Conservation (phyloP, 371 early-diverging fungal genomes). For the Syncephalastrum contaminatum region DNA sequence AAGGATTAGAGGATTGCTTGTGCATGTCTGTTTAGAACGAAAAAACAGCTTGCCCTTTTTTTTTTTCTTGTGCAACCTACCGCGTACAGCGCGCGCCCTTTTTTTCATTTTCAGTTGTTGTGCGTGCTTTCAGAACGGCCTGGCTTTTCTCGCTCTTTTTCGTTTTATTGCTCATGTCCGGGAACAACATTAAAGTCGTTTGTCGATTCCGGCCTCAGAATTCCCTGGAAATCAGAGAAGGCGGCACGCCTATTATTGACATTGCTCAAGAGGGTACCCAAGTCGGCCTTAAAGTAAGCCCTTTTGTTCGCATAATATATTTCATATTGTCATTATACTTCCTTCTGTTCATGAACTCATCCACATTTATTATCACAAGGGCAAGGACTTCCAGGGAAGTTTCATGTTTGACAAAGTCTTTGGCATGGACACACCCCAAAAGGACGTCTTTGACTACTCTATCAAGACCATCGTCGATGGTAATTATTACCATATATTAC, state of each 20-base stretch:
- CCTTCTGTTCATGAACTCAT: background rate
- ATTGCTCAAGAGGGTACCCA: constrained; percentile 81
- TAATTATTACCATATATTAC: constrained; percentile 20
- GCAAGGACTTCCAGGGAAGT: constrained; percentile 76
- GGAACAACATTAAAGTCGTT: constrained; percentile 94
- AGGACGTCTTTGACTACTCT: constrained; percentile 86
- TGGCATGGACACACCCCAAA: constrained; percentile 79
- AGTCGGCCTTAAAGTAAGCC: constrained; percentile 67
- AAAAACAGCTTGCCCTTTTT: no score
- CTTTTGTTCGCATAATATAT: background rate
- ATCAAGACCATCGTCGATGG: constrained; percentile 91
- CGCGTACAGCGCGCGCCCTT: no score
- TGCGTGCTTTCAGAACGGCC: no score
- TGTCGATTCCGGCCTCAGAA: constrained; percentile 98
- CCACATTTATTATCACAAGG: constrained; percentile 42
- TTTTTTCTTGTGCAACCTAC: no score
- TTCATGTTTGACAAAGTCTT: constrained; percentile 93
- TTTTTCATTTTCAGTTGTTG: no score
- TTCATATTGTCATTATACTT: background rate
- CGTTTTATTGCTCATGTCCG: constrained; percentile 35
- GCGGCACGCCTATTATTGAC: constrained; percentile 82
- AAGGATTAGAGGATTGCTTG: no score
- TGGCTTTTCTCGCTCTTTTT: constrained; percentile 1
- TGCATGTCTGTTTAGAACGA: no score
- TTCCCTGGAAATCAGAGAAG: constrained; percentile 83